These are phyloP conservation scores for Solanum chacoense DNA, from an alignment of 305 asterid species.

Conservation along the genomic window DNA sequence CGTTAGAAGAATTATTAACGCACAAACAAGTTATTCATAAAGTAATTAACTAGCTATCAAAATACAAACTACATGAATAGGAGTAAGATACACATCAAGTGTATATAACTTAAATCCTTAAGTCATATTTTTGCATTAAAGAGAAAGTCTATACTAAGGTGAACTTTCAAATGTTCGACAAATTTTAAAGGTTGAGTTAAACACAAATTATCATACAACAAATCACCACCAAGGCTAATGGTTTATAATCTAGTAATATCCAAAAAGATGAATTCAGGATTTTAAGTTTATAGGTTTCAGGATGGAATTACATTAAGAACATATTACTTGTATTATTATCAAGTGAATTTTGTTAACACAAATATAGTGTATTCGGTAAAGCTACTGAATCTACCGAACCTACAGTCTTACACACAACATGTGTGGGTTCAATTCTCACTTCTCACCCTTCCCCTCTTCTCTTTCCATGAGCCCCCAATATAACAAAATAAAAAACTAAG, in stretches of 20 bases:
- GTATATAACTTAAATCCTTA: not conserved
- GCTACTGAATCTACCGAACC: not conserved
- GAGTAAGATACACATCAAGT: not conserved
- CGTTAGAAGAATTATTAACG: not conserved
- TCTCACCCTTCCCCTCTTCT: constrained; percentile 4
- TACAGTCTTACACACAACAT: not conserved
- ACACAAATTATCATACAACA: not conserved
- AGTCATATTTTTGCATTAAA: not conserved
- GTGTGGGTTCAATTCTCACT: not conserved
- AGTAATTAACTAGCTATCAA: not conserved
- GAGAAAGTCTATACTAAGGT: not conserved
- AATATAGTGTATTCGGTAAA: not conserved
- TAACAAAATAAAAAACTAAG: not conserved
- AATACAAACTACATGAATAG: not conserved
- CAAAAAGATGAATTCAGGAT: not conserved
- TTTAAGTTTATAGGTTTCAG: not conserved
- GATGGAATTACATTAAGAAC: not conserved
- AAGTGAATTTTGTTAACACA: not conserved
- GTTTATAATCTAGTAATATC: not conserved
- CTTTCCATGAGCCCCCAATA: constrained; percentile 9
- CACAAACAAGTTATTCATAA: not conserved
- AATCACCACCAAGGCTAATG: not conserved
- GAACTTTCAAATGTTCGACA: not conserved
- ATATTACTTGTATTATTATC: not conserved
- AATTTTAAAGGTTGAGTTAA: not conserved